Base-by-base conservation (phyloP, 352 stramenopile genomes). In the Pythium coloratum region DNA sequence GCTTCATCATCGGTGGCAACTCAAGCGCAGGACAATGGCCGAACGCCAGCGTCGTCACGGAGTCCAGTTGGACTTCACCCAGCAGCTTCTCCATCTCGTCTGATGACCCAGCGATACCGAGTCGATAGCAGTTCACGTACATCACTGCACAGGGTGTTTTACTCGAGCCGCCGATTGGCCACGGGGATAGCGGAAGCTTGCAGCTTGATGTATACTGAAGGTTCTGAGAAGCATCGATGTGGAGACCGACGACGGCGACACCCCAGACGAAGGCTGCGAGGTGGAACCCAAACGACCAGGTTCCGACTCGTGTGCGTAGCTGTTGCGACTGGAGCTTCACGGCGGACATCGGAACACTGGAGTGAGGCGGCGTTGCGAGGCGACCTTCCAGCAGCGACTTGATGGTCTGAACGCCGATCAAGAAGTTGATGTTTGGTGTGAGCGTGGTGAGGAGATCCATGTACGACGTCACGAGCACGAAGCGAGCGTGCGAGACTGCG, bases 401-500 rank as follows among this genome's bases (percentile, higher is more conserved):
- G 12, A 55, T 20, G 18, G 44, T 20, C 38, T 62, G 56, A 6
- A 62, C 6, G 26, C 38, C 26, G 0, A 62, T 24, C 26, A 54
- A 20, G 20, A 62, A 62, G 56, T 62, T 62, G 8, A 62, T 12
- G 28, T 62, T 28, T 3, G 59, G 59, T 8, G 60, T 49, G 33
- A 66, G 20, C 36, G 60, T 55, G 3, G 60, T 59, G 20, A 36
- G 9, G 33, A 66, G 42, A 54, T 66, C 60, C 9, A 66, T 2
- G 20, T 59, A 55, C 24, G 60, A 66, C 20, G 60, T 66, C 20
- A 66, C 60, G 16, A 66, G 42, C 6, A 66, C 50, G 16, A 50
- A 54, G 4, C 36, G 60, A 1, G 49, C 24, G 13, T 66, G n/a
- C 6, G 50, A 36, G 20, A 59, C 50, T 9, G 49, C 49, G 40